phyloP scores from a whole-genome alignment of 2,329 filamentous ascomycete species.

The Coniella vitis region DNA sequence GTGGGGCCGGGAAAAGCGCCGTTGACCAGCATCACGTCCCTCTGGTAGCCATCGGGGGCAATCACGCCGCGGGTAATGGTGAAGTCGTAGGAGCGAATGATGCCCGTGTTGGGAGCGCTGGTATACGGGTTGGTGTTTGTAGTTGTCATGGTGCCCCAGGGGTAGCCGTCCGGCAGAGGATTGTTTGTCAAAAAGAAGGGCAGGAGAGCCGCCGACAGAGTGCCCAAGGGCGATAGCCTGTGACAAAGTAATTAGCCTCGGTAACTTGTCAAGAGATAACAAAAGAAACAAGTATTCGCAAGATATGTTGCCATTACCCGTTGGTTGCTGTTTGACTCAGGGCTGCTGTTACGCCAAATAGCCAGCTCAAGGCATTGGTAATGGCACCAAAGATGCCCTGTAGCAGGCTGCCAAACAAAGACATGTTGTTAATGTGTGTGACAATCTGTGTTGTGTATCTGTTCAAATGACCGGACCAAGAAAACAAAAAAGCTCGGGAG shows the following conservation, averaged over 20 bases:
- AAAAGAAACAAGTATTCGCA: too few relatives aligned
- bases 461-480: background rate
- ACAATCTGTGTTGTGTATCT: slow-evolving; percentile 10
- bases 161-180: slow-evolving; percentile 40
- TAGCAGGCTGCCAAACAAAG: slow-evolving; percentile 17
- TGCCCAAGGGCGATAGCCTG: slow-evolving; percentile 36
- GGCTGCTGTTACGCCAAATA: slow-evolving; percentile 19
- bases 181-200: slow-evolving; percentile 41
- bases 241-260: background rate
- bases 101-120: slow-evolving; percentile 43
- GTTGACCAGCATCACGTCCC: slow-evolving; percentile 53
- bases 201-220: slow-evolving; percentile 29
- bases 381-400: background rate
- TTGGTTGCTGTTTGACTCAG: slow-evolving; percentile 32
- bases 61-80: slow-evolving; percentile 42
- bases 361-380: slow-evolving; percentile 12
- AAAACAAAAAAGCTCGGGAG: background rate
- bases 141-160: slow-evolving; percentile 42
- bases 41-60: slow-evolving; percentile 50
- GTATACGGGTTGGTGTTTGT: slow-evolving; percentile 43
- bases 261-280: background rate
- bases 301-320: slow-evolving; percentile 29
- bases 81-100: slow-evolving; percentile 49
- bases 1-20: slow-evolving; percentile 60
- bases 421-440: slow-evolving; percentile 18